Evolutionary conservation across 2,329 filamentous ascomycete genomes (phyloP).

Genomic region (Teratosphaeria nubilosa): DNA sequence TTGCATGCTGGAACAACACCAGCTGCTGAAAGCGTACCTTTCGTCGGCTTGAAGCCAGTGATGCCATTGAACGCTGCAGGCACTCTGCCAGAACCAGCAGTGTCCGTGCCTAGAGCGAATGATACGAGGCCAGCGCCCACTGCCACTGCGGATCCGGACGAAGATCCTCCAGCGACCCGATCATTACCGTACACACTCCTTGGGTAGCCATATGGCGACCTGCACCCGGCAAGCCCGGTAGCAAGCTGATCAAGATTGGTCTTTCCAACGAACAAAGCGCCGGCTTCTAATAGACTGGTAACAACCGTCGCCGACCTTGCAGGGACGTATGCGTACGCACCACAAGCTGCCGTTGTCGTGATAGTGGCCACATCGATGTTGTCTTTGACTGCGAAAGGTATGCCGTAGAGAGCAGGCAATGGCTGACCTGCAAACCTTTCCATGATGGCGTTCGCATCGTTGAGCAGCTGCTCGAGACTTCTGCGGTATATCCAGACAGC

Average conservation of each 20-base stretch:
- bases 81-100: slow-evolving; percentile 44
- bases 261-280: slow-evolving; percentile 51
- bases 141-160: slow-evolving; percentile 45
- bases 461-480: slow-evolving; percentile 29
- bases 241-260: slow-evolving; percentile 54
- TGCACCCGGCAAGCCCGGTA: slow-evolving; percentile 49
- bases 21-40: slow-evolving; percentile 40
- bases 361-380: slow-evolving; percentile 44
- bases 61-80: slow-evolving; percentile 46
- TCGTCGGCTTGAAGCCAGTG: slow-evolving; percentile 41
- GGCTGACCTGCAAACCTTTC: slow-evolving; percentile 31
- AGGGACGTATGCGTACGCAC: slow-evolving; percentile 40
- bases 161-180: slow-evolving; percentile 49
- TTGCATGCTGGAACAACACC: slow-evolving; percentile 48
- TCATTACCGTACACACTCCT: slow-evolving; percentile 41
- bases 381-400: slow-evolving; percentile 50
- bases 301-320: slow-evolving; percentile 42
- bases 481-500: slow-evolving; percentile 44
- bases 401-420: slow-evolving; percentile 43
- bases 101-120: slow-evolving; percentile 49
- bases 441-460: slow-evolving; percentile 32
- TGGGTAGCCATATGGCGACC: slow-evolving; percentile 48
- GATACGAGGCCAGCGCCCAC: slow-evolving; percentile 45
- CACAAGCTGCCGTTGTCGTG: slow-evolving; percentile 43
- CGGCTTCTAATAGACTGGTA: slow-evolving; percentile 38